These are phyloP conservation scores for Fusarium clavum DNA, from an alignment of 2,329 filamentous ascomycete species.

Conservation along the genomic window DNA sequence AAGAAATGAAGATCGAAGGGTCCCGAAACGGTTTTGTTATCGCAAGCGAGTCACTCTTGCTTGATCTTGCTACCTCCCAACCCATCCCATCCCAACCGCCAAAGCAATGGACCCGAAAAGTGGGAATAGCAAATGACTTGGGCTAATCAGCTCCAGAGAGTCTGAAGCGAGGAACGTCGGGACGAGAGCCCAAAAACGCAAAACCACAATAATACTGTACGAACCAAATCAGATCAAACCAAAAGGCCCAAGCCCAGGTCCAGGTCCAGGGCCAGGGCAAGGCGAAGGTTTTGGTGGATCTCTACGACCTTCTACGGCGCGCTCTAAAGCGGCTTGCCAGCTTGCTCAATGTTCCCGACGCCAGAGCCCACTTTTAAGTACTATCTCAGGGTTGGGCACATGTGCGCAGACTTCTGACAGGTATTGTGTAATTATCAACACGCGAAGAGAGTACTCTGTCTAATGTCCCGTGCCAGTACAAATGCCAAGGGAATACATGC, in stretches of 20 bases:
- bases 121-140: conserved; percentile 23
- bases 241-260: background rate
- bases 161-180: conserved; percentile 27
- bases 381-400: conserved; percentile 9
- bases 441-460: conserved; percentile 13
- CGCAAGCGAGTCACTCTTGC: conserved; percentile 26
- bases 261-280: conserved; percentile 22
- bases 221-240: background rate
- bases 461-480: conserved; percentile 12
- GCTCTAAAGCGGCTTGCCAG: conserved; percentile 15
- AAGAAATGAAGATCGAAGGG: conserved; percentile 33
- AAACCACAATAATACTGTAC: background rate
- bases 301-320: conserved; percentile 16
- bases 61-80: conserved; percentile 28
- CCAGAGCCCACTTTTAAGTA: conserved; percentile 27
- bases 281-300: conserved; percentile 26
- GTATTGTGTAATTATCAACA: conserved; percentile 10
- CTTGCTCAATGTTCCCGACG: conserved; percentile 7
- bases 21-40: conserved; percentile 39
- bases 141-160: conserved; percentile 20
- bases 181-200: conserved; percentile 23
- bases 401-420: conserved; percentile 21
- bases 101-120: conserved; percentile 20
- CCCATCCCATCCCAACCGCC: conserved; percentile 30
- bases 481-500: conserved; percentile 22